Conservation (phyloP, 306 rosid genomes). For the Dalbergia cultrata region DNA sequence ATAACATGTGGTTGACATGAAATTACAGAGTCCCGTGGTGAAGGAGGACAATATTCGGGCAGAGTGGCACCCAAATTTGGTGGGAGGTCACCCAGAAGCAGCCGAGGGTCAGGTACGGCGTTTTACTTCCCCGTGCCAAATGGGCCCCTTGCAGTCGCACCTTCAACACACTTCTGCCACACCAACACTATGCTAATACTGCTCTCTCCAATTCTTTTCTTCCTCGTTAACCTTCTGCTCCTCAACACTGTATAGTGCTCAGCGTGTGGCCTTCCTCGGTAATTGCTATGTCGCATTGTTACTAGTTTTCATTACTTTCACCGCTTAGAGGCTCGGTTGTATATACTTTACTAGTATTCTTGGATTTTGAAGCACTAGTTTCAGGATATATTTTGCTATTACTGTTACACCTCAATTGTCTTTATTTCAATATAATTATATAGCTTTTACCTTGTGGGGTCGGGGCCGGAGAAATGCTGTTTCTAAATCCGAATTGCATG, state of each 20-base stretch:
- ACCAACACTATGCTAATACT: conserved; percentile 16
- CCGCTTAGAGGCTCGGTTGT: background rate
- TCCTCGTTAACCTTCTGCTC: background rate
- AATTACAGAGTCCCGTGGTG: background rate
- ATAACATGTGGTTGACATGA: background rate
- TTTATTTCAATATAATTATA: background rate
- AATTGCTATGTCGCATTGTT: background rate
- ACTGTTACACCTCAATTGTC: background rate
- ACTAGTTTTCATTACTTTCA: background rate
- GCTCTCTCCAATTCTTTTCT: conserved; percentile 24
- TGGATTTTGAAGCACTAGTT: background rate
- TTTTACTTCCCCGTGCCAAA: conserved; percentile 22
- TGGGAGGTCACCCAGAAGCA: background rate
- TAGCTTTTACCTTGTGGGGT: background rate
- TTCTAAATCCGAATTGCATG: background rate
- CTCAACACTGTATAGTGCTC: background rate
- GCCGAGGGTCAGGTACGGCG: background rate
- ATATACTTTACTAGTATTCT: conserved; percentile 10
- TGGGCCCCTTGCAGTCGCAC: background rate
- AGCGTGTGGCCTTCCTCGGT: background rate
- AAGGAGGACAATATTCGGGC: conserved; percentile 29
- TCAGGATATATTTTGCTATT: background rate
- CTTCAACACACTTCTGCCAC: conserved; percentile 20
- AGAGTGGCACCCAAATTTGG: background rate
- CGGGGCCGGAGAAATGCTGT: too few species aligned